Conservation (phyloP, 495 filamentous ascomycete species). For the Xylaria castorea region DNA sequence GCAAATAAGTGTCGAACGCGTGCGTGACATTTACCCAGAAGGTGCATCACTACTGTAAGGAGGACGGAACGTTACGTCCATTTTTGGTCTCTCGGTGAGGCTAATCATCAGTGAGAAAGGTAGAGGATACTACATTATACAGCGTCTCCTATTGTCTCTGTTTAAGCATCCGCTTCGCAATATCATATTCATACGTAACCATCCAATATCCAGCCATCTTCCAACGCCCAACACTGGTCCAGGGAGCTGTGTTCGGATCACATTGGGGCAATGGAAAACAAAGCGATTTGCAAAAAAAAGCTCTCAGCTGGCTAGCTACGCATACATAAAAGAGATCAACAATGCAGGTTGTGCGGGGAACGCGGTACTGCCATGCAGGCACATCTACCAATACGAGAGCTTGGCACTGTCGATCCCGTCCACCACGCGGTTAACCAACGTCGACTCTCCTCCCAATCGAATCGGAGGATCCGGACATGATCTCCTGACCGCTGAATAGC, state of each 20-base stretch:
- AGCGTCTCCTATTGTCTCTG: not conserved
- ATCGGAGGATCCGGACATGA: constrained; percentile 15
- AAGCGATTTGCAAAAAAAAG: not conserved
- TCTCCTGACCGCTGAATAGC: not conserved
- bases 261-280: not conserved
- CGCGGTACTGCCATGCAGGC: constrained; percentile 5
- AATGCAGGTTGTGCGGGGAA: constrained; percentile 22
- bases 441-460: not conserved
- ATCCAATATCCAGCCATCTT: not conserved
- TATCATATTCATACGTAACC: not conserved
- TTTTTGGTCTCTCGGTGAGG: not conserved
- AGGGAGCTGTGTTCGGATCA: not conserved
- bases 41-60: not conserved
- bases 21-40: not conserved
- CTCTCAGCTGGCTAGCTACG: not conserved
- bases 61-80: not conserved
- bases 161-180: not conserved
- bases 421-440: constrained; percentile 1
- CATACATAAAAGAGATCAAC: constrained; percentile 1
- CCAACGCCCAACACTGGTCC: not conserved
- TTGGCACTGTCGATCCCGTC: constrained; percentile 29
- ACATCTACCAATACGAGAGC: constrained; percentile 26
- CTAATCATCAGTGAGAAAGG: not conserved
- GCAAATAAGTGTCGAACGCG: not conserved
- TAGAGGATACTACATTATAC: not conserved